Conservation (phyloP, 371 early-diverging fungal genomes). For the Mucor velutinosus region DNA sequence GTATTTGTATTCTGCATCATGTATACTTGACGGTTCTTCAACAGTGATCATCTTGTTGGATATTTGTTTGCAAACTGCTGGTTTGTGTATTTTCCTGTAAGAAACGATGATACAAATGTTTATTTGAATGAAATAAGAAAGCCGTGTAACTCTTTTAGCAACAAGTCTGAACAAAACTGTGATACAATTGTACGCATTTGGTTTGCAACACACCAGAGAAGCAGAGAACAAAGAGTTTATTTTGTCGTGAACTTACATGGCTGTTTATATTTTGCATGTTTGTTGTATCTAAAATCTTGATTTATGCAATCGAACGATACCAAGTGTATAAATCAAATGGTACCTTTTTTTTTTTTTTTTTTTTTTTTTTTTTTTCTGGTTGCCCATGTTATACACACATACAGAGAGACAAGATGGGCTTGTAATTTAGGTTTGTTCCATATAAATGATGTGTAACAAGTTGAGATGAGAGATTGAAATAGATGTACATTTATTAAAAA, state of each 20-base stretch:
- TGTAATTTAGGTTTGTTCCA: neutral
- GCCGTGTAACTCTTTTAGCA: no score
- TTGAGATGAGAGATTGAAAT: neutral
- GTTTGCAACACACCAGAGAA: conserved; percentile 8
- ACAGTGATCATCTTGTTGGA: no score
- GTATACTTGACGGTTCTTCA: no score
- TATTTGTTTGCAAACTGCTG: no score
- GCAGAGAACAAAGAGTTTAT: neutral
- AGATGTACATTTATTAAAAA: neutral
- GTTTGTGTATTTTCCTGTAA: no score
- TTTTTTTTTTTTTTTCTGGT: neutral
- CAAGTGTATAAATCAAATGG: neutral
- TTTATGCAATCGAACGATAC: neutral
- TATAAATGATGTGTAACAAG: neutral
- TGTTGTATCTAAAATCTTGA: neutral
- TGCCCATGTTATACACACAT: neutral
- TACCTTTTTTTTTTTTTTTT: neutral
- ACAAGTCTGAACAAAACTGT: no score
- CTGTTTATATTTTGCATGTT: neutral
- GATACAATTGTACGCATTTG: neutral
- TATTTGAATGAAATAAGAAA: no score
- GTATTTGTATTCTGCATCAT: no score
- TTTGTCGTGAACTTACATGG: neutral
- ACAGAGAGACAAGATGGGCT: neutral
- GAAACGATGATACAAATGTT: no score